Conservation (phyloP, 805 yeast genomes). For the Yamadazyma insecticola region DNA sequence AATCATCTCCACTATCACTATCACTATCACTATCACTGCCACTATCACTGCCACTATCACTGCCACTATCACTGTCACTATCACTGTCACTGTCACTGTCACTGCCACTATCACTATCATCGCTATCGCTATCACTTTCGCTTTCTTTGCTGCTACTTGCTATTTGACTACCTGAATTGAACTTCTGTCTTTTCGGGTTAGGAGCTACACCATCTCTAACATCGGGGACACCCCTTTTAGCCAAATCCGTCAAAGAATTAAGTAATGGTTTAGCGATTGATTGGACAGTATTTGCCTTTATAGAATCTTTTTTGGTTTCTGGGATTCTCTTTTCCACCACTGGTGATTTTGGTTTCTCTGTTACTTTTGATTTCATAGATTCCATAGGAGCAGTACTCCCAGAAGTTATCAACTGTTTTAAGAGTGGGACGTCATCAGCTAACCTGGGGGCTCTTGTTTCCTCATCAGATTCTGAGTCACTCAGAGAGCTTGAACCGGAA, state of each 20-base stretch:
- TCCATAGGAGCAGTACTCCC: neutral
- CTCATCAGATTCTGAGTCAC: slow-evolving; percentile 2
- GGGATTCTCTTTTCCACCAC: neutral
- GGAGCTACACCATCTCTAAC: slow-evolving; percentile 43
- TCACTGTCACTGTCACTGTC: slow-evolving; percentile 7
- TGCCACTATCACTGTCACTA: slow-evolving; percentile 10
- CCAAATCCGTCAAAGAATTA: slow-evolving; percentile 52
- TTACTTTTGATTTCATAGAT: neutral
- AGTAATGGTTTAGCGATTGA: slow-evolving; percentile 35
- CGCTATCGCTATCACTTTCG: slow-evolving; percentile 8
- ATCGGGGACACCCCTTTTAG: slow-evolving; percentile 63
- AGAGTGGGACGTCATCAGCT: neutral
- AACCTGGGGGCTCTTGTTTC: neutral
- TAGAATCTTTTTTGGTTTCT: neutral
- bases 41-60: slow-evolving; percentile 9
- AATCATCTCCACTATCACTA: slow-evolving; percentile 1
- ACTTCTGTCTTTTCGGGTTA: too few species aligned
- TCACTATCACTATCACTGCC: slow-evolving; percentile 9
- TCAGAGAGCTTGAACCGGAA: neutral
- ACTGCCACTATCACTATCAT: slow-evolving; percentile 9
- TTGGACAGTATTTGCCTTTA: neutral
- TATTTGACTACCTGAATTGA: slow-evolving; percentile 2
- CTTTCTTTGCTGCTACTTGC: slow-evolving; percentile 8
- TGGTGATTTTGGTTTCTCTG: slow-evolving; percentile 3
- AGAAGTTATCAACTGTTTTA: neutral